phyloP scores from a whole-genome alignment of 2,329 filamentous ascomycete genomes.

The Claviceps sp. region DNA sequence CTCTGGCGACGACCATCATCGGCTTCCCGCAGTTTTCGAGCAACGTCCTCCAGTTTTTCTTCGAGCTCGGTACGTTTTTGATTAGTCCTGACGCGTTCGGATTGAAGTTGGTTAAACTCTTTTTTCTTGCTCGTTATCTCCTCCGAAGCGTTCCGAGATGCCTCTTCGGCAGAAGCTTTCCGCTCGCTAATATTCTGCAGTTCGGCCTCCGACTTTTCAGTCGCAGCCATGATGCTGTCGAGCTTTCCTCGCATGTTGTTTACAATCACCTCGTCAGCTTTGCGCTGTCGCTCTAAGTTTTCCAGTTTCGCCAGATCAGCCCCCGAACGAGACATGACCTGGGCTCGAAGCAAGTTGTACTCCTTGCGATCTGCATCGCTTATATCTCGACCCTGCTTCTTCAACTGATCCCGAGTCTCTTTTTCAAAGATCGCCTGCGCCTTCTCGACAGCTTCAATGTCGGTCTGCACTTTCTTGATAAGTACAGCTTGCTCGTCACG shows the following conservation, averaged over 20 bases:
- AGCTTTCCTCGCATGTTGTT: slow-evolving; percentile 83
- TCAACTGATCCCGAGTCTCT: slow-evolving; percentile 72
- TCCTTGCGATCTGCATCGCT: slow-evolving; percentile 79
- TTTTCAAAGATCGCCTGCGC: slow-evolving; percentile 79
- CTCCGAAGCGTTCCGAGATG: slow-evolving; percentile 53
- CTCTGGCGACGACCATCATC: slow-evolving; percentile 77
- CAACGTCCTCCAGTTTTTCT: slow-evolving; percentile 74
- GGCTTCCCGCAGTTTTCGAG: slow-evolving; percentile 70
- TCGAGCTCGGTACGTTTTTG: slow-evolving; percentile 80
- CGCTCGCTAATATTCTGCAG: slow-evolving; percentile 55
- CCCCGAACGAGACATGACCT: slow-evolving; percentile 73
- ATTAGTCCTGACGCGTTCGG: slow-evolving; percentile 67
- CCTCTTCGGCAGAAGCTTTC: slow-evolving; percentile 46
- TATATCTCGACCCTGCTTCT: slow-evolving; percentile 75
- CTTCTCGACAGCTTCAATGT: slow-evolving; percentile 75
- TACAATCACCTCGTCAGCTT: slow-evolving; percentile 82
- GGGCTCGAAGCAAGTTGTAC: slow-evolving; percentile 71
- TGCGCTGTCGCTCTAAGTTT: slow-evolving; percentile 75
- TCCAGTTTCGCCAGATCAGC: slow-evolving; percentile 72
- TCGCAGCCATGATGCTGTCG: slow-evolving; percentile 59
- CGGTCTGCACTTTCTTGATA: slow-evolving; percentile 64
- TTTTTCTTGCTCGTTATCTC: slow-evolving; percentile 86
- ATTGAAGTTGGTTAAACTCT: slow-evolving; percentile 73
- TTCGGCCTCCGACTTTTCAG: slow-evolving; percentile 63
- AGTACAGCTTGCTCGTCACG: slow-evolving; percentile 55